phyloP scores from a whole-genome alignment of 495 filamentous ascomycete species.

The Lophiostoma macrostomum region DNA sequence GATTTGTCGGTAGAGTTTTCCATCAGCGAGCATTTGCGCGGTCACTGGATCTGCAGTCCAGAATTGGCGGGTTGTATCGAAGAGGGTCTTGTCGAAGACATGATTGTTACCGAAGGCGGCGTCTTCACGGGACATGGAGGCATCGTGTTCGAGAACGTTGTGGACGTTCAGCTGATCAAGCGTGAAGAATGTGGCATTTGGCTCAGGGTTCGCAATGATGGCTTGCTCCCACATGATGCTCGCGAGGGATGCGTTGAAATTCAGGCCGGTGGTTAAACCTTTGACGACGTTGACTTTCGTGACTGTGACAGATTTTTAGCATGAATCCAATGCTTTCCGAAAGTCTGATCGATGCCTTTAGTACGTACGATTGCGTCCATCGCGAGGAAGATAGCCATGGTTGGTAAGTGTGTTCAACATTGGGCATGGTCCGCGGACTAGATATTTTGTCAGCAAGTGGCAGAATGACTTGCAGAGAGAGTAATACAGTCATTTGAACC shows the following conservation, averaged over 20 bases:
- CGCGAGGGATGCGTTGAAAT: slow-evolving; percentile 42
- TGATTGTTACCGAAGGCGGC: slow-evolving; percentile 27
- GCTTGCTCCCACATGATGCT: slow-evolving; percentile 45
- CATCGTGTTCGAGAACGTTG: slow-evolving; percentile 37
- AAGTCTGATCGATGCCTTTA: no score
- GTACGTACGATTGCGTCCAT: slow-evolving; percentile 43
- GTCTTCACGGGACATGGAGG: slow-evolving; percentile 22
- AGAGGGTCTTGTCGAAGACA: slow-evolving; percentile 24
- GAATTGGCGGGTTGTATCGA: slow-evolving; percentile 24
- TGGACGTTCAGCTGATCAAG: slow-evolving; percentile 37
- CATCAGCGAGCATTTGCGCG: slow-evolving; percentile 45
- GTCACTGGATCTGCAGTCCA: slow-evolving; percentile 35
- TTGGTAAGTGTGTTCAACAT: slow-evolving; percentile 33
- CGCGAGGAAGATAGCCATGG: slow-evolving; percentile 28
- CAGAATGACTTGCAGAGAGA: background rate
- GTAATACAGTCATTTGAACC: slow-evolving; percentile 2
- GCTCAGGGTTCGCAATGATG: slow-evolving; percentile 46
- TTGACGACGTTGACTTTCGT: slow-evolving; percentile 36
- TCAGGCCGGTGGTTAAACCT: slow-evolving; percentile 45
- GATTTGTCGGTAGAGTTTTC: slow-evolving; percentile 25
- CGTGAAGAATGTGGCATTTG: slow-evolving; percentile 51
- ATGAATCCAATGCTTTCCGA: no score
- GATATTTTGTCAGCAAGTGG: background rate
- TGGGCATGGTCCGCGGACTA: slow-evolving; percentile 31
- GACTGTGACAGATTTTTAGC: no score